A percentile compares a stretch with the other conserved stretches of the same genome.
These are phyloP conservation scores for Odonthalia washingtoniensis DNA, from an alignment of 31 red algal species.

Conservation along the genomic window DNA sequence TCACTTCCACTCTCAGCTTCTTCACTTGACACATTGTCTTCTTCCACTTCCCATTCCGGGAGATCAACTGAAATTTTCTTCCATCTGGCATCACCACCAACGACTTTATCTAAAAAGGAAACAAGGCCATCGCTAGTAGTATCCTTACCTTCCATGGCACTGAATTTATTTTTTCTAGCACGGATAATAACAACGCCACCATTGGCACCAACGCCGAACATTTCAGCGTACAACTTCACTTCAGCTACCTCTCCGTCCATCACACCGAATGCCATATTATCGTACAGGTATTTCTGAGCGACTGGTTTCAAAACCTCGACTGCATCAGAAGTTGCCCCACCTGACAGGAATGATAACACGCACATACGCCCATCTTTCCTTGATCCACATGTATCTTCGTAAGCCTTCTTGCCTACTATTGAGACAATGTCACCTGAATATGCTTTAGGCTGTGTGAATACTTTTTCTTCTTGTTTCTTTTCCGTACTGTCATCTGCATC, in stretches of 20 bases:
- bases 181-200: conserved; percentile 71
- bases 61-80: conserved; percentile 59
- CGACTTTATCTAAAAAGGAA: conserved; percentile 77
- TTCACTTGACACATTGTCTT: conserved; percentile 5
- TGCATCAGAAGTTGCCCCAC: conserved; percentile 30
- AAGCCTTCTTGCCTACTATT: conserved; percentile 46
- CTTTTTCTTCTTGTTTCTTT: conserved; percentile 18
- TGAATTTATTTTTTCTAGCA: conserved; percentile 73
- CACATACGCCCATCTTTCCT: conserved; percentile 86
- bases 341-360: conserved; percentile 60
- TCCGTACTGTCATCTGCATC: neutral
- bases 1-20: conserved; percentile 15
- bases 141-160: conserved; percentile 33
- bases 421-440: conserved; percentile 55
- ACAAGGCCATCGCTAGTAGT: conserved; percentile 45
- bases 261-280: conserved; percentile 80
- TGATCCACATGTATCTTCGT: conserved; percentile 66
- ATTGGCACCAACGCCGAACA: conserved; percentile 39
- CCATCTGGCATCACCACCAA: conserved; percentile 82
- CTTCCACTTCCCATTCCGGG: conserved; percentile 57
- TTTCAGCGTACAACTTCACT: conserved; percentile 28
- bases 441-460: conserved; percentile 76
- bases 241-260: conserved; percentile 54
- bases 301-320: conserved; percentile 37
- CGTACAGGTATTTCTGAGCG: conserved; percentile 76